Conservation (phyloP, 1,284 basidiomycete species). For the Cutaneotrichosporon spelunceum region DNA sequence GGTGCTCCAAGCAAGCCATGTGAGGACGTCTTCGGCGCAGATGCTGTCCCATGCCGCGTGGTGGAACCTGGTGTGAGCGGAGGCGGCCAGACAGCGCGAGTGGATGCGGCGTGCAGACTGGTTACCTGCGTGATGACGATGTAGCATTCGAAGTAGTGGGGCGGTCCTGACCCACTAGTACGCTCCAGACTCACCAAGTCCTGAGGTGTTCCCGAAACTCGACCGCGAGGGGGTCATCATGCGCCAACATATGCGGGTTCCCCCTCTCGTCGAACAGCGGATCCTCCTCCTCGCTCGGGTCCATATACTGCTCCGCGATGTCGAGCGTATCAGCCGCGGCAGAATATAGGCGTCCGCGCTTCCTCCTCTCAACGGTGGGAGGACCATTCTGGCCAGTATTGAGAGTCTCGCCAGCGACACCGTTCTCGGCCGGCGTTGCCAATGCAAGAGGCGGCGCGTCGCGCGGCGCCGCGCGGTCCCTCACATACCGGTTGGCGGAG, state of each 20-base stretch:
- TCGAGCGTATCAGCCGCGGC: constrained; percentile 10
- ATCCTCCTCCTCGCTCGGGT: constrained; percentile 26
- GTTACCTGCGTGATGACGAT: too few species aligned
- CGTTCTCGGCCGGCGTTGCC: not conserved
- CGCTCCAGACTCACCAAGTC: constrained; percentile 51
- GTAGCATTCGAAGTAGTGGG: too few species aligned
- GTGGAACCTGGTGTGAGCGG: constrained; percentile 59
- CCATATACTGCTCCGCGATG: constrained; percentile 27
- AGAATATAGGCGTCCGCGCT: constrained; percentile 14
- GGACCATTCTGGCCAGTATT: not conserved
- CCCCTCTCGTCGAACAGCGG: constrained; percentile 20
- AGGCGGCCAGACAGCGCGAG: too few species aligned
- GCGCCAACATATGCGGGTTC: constrained; percentile 26
- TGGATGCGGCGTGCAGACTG: too few species aligned
- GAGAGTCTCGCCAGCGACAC: not conserved
- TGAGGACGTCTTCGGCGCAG: constrained; percentile 61
- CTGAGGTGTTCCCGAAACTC: constrained; percentile 50
- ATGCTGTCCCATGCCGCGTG: constrained; percentile 71
- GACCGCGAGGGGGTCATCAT: constrained; percentile 42
- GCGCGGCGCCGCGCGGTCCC: not conserved
- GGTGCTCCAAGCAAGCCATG: constrained; percentile 82
- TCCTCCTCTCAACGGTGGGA: not conserved
- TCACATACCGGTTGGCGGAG: not conserved
- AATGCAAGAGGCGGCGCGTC: not conserved
- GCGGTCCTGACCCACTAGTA: too few species aligned